Percentiles rank a stretch among this genome's conserved stretches.
Conservation (phyloP, 768 basidiomycete genomes). For the Gyrodon lividus region DNA sequence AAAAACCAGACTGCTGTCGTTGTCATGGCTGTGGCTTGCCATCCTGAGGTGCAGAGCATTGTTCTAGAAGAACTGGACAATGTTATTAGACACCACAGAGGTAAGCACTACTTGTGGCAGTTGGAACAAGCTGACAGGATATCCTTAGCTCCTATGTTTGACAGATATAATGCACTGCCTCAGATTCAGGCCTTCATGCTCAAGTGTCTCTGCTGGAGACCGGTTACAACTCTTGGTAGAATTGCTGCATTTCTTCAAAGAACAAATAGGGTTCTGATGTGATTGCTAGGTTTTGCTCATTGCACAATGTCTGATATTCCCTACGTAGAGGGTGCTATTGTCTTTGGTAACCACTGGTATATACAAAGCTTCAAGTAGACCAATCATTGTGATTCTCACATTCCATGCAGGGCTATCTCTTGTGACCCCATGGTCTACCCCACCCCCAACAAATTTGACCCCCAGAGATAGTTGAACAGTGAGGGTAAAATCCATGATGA, state of each 20-base stretch:
- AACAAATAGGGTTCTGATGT: neutral
- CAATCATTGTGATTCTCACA: neutral
- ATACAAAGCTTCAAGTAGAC: neutral
- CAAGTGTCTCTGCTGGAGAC: conserved; percentile 43
- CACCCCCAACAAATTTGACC: conserved; percentile 57
- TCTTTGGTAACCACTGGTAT: conserved; percentile 38
- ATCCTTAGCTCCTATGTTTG: conserved; percentile 39
- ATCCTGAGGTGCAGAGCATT: conserved; percentile 49
- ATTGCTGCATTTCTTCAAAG: neutral
- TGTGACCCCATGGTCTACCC: conserved; percentile 58
- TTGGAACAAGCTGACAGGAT: neutral
- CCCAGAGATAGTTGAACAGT: conserved; percentile 51
- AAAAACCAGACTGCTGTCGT: conserved; percentile 46
- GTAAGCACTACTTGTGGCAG: conserved; percentile 6
- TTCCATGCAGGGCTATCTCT: conserved; percentile 44
- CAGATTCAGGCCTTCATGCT: conserved; percentile 41
- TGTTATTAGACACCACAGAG: conserved; percentile 46
- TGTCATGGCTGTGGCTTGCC: conserved; percentile 59
- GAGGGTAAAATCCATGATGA: conserved; percentile 47
- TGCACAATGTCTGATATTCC: conserved; percentile 61
- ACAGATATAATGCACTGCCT: conserved; percentile 35
- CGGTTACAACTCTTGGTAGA: conserved; percentile 34
- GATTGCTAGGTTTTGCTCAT: conserved; percentile 53
- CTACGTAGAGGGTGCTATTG: conserved; percentile 47
- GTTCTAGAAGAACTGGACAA: conserved; percentile 57